Base-by-base conservation (phyloP, 441 rosid species). In the Populus hybrid region DNA sequence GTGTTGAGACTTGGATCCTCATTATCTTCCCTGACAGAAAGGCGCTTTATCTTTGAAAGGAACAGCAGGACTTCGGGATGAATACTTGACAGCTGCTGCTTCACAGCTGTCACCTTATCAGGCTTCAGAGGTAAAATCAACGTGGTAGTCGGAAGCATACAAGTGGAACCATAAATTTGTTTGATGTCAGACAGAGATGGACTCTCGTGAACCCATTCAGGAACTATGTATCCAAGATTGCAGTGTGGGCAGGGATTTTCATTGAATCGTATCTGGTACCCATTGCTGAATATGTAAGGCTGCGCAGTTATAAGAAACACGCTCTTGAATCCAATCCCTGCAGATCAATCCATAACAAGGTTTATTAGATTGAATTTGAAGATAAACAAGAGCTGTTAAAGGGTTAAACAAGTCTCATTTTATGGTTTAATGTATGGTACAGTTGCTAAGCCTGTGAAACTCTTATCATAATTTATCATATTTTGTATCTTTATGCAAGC, bases 31-130 rank as follows among this genome's bases (percentile, higher is more conserved):
- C 86, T 85, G 59, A 90, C 82, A 12, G 95, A 90, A 14, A 92
- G 88, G n/a, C 88, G 69, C 76, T 90, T 92, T 33, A 93, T 91
- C 85, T 93, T 93, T 0, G 90, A 78, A 0, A 92, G 85, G 76
- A 93, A 93, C 26, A 93, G 36, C 12, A 92, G 67, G 56, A 90
- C 82, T 77, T 93, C 97, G 1, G 98, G 92, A 71, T 92, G 94
- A 66, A 74, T 40, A 71, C 63, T 75, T 2, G 76, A 76, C 11
- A 94, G 91, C 79, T 94, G 94, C 75, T 86, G 86, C 84, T 88
- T 94, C 42, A 92, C 97, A 1, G 92, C 82, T 8, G 83, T 70
- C 18, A 92, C 85, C 81, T 91, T 94, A 84, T 91, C 93, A 59
- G 83, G 76, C 73, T 92, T 91, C 79, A 94, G 50, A 1, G 98